Conservation (phyloP, 768 basidiomycete genomes). For the Boletus speciosus region DNA sequence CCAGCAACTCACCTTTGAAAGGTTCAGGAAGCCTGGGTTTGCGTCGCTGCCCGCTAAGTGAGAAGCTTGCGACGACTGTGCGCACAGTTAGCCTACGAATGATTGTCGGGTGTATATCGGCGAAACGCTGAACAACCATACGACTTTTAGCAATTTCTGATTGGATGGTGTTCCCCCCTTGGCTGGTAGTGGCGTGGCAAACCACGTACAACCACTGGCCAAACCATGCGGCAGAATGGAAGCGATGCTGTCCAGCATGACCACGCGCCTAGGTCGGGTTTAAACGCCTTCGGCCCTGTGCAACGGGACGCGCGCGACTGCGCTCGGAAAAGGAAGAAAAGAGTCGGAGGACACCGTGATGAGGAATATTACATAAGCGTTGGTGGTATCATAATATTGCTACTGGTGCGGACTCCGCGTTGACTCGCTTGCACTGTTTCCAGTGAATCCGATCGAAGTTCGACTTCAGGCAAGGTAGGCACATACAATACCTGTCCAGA, state of each 20-base stretch:
- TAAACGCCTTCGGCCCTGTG: neutral
- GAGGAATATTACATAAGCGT: constrained; percentile 5
- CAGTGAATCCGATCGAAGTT: neutral
- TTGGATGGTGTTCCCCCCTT: constrained; percentile 8
- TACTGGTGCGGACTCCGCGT: constrained; percentile 5
- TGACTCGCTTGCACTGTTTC: neutral
- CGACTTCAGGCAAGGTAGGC: neutral
- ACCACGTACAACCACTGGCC: neutral
- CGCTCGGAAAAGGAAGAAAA: neutral
- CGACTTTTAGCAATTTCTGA: constrained; percentile 4
- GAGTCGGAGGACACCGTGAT: too few relatives aligned
- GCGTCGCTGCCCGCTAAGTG: neutral
- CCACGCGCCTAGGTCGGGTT: neutral
- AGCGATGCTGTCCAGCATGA: neutral
- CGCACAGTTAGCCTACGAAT: neutral
- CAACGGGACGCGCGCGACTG: neutral
- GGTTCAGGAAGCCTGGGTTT: neutral
- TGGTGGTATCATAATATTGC: too few relatives aligned
- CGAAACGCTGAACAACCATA: neutral
- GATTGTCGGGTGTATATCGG: constrained; percentile 4
- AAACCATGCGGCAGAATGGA: constrained; percentile 1
- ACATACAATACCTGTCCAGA: neutral
- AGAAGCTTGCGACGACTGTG: neutral
- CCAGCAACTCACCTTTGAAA: neutral
- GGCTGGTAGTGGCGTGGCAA: neutral